Base-by-base conservation (phyloP, 805 yeast species). In the Ogataea paradorogensis region DNA sequence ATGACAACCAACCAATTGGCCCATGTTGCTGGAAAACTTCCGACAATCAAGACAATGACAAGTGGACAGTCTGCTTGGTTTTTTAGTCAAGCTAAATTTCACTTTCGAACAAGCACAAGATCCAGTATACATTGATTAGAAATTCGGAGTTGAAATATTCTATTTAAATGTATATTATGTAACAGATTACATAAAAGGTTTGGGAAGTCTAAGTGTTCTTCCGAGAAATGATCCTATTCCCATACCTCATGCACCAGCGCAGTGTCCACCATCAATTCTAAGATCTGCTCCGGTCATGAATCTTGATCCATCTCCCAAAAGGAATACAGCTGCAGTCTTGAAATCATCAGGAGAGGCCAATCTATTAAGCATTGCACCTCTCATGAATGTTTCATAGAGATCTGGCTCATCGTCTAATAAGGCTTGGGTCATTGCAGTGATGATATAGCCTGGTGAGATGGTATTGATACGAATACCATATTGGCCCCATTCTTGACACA, bases 401-500 rank as follows among this genome's bases (percentile, higher is more conserved):
- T 34, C 32, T 1, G 48, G 46, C 29, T 46, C 42, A 5, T 78
- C 65, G 85, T 72, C 73, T 58, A 62, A 51, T 22, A 53, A 44
- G 10, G 50, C 48, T 33, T 57, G 55, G 20, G 58, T 55, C 38
- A 73, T 65, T 34, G 67, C 73, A 10, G 78, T 71, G 33, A 66
- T 65, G 35, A 72, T 70, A 55, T 72, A 73, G 30, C 78, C 78
- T 16, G 78, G 78, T 23, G 71, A 63, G 22, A 72, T 66, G 15
- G 73, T 63, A 59, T 73, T 73, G 42, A 71, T 73, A 51, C 77
- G 58, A 33, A 75, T 76, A 48, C 78, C 78, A 47, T 70, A 71
- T 8, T 68, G 58, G 27, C 72, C 70, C 72, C 72, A 71, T 52
- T 70, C 76, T 31, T 68, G 63, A 21, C 74, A 70, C 41, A 70